Base-by-base conservation (phyloP, 225 moss, liverwort and hornwort genomes). In the Bryum argenteum region DNA sequence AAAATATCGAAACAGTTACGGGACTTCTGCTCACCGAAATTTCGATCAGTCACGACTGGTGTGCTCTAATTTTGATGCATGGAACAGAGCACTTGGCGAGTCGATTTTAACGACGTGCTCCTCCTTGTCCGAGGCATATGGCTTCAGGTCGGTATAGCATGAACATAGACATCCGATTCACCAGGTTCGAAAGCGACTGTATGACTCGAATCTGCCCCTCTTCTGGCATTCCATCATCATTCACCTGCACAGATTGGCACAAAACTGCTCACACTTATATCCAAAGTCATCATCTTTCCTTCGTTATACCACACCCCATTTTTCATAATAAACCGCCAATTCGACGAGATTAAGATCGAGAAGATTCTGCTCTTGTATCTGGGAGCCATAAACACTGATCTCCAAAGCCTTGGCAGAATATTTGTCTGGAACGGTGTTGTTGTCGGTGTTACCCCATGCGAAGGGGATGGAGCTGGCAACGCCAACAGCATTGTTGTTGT, bases 361-460 rank as follows among this genome's bases (percentile, higher is more conserved):
- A 16, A 13, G 17, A n/a, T n/a, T n/a, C n/a, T n/a, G n/a, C n/a
- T n/a, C n/a, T 8, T 48, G 48, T 65, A 89, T 91, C 85, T 89
- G 61, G 45, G 84, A 87, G 47, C 93, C 91, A 38, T 79, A 93
- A 54, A 87, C 82, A 73, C 91, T 84, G 41, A 89, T 83, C 75
- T 91, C 83, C 89, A 93, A 74, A 47, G 90, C 92, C 69, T 80
- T 87, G 11, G 87, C 89, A 21, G 74, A 81, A 70, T 81, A 93
- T 66, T 64, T 78, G 56, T 87, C 77, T 42, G 80, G 81, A 58
- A 26, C 22, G 10, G 21, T 47, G 38, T 12, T 26, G 54, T 41
- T 71, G 18, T 40, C 70, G 43, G 19, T 55, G 61, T 16, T 57
- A 15, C 67, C 78, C 65, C 71, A 58, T 54, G 69, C 72, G 52